phyloP scores from a whole-genome alignment of 768 basidiomycete genomes.

The Suillus weaverae region DNA sequence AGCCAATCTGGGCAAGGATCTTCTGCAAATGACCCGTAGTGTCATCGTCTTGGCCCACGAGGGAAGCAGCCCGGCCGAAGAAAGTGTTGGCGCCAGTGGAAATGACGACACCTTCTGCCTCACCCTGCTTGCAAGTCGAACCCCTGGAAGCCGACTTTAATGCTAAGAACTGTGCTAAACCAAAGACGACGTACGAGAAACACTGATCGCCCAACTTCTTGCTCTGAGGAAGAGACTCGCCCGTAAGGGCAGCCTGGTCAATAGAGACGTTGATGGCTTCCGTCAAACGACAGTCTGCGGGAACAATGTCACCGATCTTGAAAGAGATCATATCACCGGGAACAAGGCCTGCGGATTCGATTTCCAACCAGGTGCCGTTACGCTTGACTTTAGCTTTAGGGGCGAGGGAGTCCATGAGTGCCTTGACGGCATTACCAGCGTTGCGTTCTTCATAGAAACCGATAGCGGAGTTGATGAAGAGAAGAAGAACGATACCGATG shows the following conservation, averaged over 20 bases:
- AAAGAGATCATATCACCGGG: slow-evolving; percentile 96
- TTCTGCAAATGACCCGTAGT: slow-evolving; percentile 98
- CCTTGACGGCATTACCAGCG: slow-evolving; percentile 98
- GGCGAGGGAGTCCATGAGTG: slow-evolving; percentile 98
- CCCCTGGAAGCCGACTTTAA: slow-evolving; percentile 49
- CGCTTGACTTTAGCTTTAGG: slow-evolving; percentile 97
- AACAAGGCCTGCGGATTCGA: slow-evolving; percentile 86
- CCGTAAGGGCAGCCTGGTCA: slow-evolving; percentile 97
- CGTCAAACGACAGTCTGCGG: slow-evolving; percentile 95
- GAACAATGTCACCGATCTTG: slow-evolving; percentile 99
- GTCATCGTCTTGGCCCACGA: slow-evolving; percentile 97
- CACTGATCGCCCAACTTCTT: slow-evolving; percentile 97
- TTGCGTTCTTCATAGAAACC: slow-evolving; percentile 98
- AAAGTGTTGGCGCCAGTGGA: slow-evolving; percentile 98
- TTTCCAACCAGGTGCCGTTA: slow-evolving; percentile 79
- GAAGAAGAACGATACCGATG: slow-evolving; percentile 88
- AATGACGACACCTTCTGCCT: slow-evolving; percentile 98
- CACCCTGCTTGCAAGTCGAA: slow-evolving; percentile 98
- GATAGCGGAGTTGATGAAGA: slow-evolving; percentile 93
- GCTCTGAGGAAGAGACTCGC: slow-evolving; percentile 90
- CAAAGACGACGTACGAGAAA: slow-evolving; percentile 78
- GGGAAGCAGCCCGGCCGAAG: slow-evolving; percentile 97
- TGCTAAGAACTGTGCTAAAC: slow-evolving; percentile 10
- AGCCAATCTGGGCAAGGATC: slow-evolving; percentile 96
- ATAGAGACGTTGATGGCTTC: slow-evolving; percentile 98